phyloP scores from a whole-genome alignment of 2,329 filamentous ascomycete species.

The Diaporthe batatas region DNA sequence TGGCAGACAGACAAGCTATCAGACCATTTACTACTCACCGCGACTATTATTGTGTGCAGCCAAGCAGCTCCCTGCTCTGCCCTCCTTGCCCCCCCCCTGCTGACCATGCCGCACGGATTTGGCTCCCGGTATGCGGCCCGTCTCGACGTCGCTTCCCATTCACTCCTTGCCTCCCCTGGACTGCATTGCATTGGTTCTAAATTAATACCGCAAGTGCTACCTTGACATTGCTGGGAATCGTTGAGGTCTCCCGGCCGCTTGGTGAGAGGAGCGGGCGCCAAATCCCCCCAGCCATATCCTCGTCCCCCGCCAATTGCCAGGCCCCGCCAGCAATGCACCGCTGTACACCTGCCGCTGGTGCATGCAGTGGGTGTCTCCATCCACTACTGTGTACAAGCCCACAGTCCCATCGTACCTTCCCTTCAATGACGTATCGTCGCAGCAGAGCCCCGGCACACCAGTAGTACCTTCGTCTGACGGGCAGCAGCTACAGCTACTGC shows the following conservation, averaged over 20 bases:
- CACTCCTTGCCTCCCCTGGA: not conserved
- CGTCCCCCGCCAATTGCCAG: constrained; percentile 13
- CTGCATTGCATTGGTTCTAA: constrained; percentile 19
- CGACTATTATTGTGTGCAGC: not conserved
- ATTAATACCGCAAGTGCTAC: constrained; percentile 30
- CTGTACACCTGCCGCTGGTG: constrained; percentile 27
- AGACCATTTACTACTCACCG: not conserved
- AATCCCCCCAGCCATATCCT: not conserved
- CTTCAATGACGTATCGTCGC: constrained; percentile 34
- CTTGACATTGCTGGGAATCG: not conserved
- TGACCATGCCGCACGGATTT: constrained; percentile 27
- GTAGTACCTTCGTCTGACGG: not conserved
- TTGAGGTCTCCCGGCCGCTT: not conserved
- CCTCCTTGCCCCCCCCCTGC: constrained; percentile 2
- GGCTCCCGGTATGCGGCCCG: constrained; percentile 29
- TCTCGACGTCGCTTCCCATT: constrained; percentile 1
- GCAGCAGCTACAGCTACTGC: too few species aligned
- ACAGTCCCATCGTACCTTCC: constrained; percentile 18
- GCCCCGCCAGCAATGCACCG: not conserved
- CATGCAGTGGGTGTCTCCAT: not conserved
- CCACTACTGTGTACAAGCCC: constrained; percentile 9
- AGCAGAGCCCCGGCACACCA: not conserved
- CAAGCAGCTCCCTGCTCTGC: not conserved
- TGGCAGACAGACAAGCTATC: not conserved
- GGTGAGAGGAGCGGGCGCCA: not conserved